phyloP scores from a whole-genome alignment of 257 asterid species.

The Nicotiana paniculata region DNA sequence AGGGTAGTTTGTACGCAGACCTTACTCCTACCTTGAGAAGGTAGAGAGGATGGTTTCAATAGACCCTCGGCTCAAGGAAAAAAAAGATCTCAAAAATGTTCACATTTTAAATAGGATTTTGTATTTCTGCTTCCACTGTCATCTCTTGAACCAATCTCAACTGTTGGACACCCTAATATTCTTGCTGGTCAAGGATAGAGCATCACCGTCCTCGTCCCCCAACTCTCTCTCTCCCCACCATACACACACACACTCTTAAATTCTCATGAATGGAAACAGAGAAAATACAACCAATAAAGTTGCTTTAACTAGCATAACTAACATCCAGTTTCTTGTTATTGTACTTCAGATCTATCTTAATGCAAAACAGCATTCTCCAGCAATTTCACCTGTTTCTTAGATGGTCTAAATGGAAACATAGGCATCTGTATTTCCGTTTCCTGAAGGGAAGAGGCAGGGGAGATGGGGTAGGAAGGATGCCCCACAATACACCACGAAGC shows the following conservation, averaged over 20 bases:
- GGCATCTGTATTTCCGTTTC: not conserved
- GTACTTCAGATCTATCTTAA: not conserved
- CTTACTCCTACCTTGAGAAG: too few relatives aligned
- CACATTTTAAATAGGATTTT: not conserved
- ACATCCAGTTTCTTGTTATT: not conserved
- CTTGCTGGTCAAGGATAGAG: not conserved
- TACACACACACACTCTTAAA: not conserved
- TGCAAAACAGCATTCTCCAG: not conserved
- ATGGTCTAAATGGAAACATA: not conserved
- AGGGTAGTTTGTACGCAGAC: too few relatives aligned
- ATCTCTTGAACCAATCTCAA: not conserved
- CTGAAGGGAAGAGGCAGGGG: not conserved
- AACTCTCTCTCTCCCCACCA: not conserved
- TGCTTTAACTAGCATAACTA: not conserved
- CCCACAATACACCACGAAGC: not conserved
- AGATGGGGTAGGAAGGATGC: not conserved
- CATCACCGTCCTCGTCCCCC: too few relatives aligned
- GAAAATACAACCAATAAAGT: not conserved
- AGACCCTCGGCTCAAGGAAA: not conserved
- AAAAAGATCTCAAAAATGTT: not conserved
- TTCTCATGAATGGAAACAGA: not conserved
- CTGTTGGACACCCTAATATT: not conserved
- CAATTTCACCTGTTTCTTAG: not conserved
- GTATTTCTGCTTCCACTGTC: not conserved
- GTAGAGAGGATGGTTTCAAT: too few relatives aligned